A percentile compares a stretch with the other conserved stretches of the same genome.
Conservation (phyloP, 1,284 basidiomycete species). For the Abortiporus biennis region DNA sequence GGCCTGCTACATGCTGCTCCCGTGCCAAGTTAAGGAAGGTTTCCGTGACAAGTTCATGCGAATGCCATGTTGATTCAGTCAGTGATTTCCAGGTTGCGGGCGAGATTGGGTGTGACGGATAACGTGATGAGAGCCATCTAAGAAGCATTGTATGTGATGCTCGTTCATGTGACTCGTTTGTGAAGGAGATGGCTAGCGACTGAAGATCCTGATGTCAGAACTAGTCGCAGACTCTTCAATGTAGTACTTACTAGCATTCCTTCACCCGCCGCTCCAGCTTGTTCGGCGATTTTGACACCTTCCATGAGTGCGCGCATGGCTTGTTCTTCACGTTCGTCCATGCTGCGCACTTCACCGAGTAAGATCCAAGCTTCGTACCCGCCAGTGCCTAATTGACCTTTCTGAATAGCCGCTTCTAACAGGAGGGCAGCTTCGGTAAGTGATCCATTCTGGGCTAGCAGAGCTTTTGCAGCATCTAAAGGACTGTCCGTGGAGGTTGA, state of each 20-base stretch:
- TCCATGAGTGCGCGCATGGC: constrained; percentile 72
- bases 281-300: constrained; percentile 60
- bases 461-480: constrained; percentile 63
- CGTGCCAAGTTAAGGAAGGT: constrained; percentile 84
- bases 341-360: constrained; percentile 89
- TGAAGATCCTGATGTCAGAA: constrained; percentile 25
- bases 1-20: constrained; percentile 60
- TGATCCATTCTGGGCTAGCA: constrained; percentile 77
- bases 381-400: constrained; percentile 69
- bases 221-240: constrained; percentile 5
- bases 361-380: constrained; percentile 92
- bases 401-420: constrained; percentile 84
- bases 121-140: constrained; percentile 78
- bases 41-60: constrained; percentile 78
- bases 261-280: constrained; percentile 57
- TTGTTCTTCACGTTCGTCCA: constrained; percentile 89
- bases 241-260: constrained; percentile 76
- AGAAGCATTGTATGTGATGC: constrained; percentile 87
- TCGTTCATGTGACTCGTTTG: constrained; percentile 91
- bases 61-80: constrained; percentile 76
- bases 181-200: constrained; percentile 96
- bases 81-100: constrained; percentile 55
- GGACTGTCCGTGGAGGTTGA: constrained; percentile 47
- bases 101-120: constrained; percentile 60
- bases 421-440: constrained; percentile 81